A percentile compares a stretch with the other conserved stretches of the same genome.
Evolutionary conservation across 371 early-diverging fungal species (phyloP).

Genomic region (Rhizopus stolonifer): DNA sequence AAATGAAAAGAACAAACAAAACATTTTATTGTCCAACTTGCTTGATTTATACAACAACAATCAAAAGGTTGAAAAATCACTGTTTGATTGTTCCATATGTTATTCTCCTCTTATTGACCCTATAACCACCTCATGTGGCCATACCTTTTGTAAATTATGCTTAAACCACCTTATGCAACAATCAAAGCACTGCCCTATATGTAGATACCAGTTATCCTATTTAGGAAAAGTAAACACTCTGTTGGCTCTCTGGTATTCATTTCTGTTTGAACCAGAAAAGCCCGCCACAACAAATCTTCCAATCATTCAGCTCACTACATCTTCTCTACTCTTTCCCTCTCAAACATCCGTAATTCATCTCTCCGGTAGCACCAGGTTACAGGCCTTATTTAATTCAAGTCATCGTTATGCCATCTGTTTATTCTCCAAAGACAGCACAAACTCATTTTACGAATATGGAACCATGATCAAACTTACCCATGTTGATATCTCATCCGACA

Average conservation of each 20-base stretch:
- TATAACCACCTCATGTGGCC: constrained; percentile 65
- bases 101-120: constrained; percentile 32
- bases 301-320: neutral
- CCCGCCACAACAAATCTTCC: neutral
- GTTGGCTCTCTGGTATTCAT: neutral
- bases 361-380: constrained; percentile 49
- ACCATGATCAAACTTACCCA: constrained; percentile 37
- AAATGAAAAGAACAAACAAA: constrained; percentile 5
- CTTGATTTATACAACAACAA: constrained; percentile 1
- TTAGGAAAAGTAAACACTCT: constrained; percentile 14
- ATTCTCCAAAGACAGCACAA: constrained; percentile 14
- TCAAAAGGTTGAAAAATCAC: neutral
- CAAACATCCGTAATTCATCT: constrained; percentile 29
- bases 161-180: constrained; percentile 18
- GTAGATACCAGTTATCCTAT: constrained; percentile 6
- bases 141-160: constrained; percentile 64
- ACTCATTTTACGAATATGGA: constrained; percentile 23
- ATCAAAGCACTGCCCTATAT: constrained; percentile 16
- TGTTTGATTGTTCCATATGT: constrained; percentile 26
- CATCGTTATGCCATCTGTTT: constrained; percentile 56
- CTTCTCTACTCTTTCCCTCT: constrained; percentile 4
- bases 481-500: constrained; percentile 25
- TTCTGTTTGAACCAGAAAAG: neutral
- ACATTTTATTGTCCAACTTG: constrained; percentile 14
- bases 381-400: constrained; percentile 40